phyloP scores from a whole-genome alignment of 768 basidiomycete species.

The Mycena kentingensis region DNA sequence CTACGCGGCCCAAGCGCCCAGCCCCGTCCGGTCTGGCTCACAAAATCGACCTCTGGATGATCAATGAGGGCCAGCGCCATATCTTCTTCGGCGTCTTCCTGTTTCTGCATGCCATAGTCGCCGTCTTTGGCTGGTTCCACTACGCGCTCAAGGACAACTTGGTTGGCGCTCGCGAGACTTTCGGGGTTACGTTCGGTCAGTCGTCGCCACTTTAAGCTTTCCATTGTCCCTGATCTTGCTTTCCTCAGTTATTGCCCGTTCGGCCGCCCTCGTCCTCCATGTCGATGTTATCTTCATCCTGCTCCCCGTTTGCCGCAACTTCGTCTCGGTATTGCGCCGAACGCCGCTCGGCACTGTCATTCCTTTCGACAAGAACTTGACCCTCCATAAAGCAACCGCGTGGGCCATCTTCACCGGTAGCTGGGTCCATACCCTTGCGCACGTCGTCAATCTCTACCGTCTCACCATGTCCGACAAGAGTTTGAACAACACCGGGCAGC shows the following conservation, averaged over 20 bases:
- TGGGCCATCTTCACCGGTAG: constrained; percentile 87
- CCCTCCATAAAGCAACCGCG: constrained; percentile 87
- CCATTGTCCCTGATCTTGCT: not conserved
- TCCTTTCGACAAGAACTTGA: constrained; percentile 92
- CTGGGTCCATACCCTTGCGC: constrained; percentile 77
- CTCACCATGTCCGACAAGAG: constrained; percentile 59
- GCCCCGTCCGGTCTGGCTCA: constrained; percentile 32
- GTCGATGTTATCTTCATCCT: constrained; percentile 93
- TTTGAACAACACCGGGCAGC: constrained; percentile 55
- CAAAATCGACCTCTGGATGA: constrained; percentile 56
- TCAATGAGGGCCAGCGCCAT: constrained; percentile 66
- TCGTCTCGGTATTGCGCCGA: constrained; percentile 85
- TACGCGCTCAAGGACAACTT: constrained; percentile 66
- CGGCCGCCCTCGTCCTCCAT: constrained; percentile 88
- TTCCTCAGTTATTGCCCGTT: constrained; percentile 74
- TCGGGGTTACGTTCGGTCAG: constrained; percentile 60
- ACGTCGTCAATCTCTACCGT: constrained; percentile 82
- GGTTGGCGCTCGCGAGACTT: constrained; percentile 50
- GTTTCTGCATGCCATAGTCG: constrained; percentile 60
- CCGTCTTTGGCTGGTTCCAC: constrained; percentile 56
- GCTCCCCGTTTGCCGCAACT: constrained; percentile 93
- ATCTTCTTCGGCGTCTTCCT: constrained; percentile 64
- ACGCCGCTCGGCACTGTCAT: constrained; percentile 85
- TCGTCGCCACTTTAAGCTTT: not conserved
- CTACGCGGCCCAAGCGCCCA: constrained; percentile 36